Base-by-base conservation (phyloP, 352 stramenopile species). In the Pythium volutum region DNA sequence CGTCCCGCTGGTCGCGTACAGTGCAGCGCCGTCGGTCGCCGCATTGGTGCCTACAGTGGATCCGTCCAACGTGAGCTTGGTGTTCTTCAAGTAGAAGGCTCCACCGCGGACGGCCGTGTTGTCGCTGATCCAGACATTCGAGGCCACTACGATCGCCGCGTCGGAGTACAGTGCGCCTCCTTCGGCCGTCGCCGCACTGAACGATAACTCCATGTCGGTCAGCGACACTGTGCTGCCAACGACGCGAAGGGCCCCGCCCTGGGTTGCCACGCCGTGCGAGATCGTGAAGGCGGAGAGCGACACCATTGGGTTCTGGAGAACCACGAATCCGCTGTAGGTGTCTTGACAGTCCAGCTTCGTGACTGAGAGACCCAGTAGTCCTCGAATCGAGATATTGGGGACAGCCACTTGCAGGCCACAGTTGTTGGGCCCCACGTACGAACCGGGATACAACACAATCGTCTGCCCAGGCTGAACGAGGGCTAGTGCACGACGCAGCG, bases 371-470 rank as follows among this genome's bases (percentile, higher is more conserved):
- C 77, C 80, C 12, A 66, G 48, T 12, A 89, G 50, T 0, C 80
- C 80, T 25, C 73, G 70, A 39, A 88, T 76, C 0, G 64, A 67
- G 16, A 88, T 43, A 16, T 60, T 41, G 8, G 53, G 26, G 0
- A 43, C 70, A 7, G 50, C 48, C 4, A 84, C 25, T 48, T 33
- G 46, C 7, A 84, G n/a, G 4, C 67, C 65, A 49, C 80, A 89
- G 46, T 88, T 85, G 2, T 64, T 27, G 4, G 25, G 11, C 0
- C 76, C 76, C 4, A 12, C 55, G 39, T 77, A 87, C 0, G 64
- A 64, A 1, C 77, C 77, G 2, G 74, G 77, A 51, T 88, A 88
- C 22, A 89, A 16, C 12, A 87, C 56, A 39, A 89, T 77, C 0
- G 62, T 76, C 49, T 84, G 63, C 3, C 59, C 39, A 0, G 64